Evolutionary conservation across 371 early-diverging fungal species (phyloP).

Genomic region (Mucor irregularis): DNA sequence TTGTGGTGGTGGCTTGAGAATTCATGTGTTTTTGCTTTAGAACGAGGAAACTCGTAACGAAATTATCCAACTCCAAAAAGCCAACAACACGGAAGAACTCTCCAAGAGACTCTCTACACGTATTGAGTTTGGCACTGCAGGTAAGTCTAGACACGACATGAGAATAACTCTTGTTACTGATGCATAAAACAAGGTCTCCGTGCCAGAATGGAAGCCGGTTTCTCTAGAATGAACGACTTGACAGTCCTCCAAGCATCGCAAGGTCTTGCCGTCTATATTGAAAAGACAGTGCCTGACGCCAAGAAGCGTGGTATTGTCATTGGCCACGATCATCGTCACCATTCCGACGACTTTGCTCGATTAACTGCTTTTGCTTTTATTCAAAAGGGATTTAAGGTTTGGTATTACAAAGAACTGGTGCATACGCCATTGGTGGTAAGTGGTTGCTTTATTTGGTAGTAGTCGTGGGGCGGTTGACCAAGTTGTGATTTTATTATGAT

Average conservation of each 20-base stretch:
- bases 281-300: constrained; percentile 56
- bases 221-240: constrained; percentile 91
- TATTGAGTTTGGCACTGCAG: constrained; percentile 92
- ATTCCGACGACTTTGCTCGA: constrained; percentile 82
- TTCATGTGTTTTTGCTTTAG: constrained; percentile 26
- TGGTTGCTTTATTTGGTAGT: too few species aligned
- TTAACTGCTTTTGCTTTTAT: constrained; percentile 88
- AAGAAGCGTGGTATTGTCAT: constrained; percentile 82
- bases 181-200: constrained; percentile 66
- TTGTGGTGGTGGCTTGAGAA: too few species aligned
- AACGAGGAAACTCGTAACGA: constrained; percentile 70
- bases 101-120: constrained; percentile 68
- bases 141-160: constrained; percentile 25
- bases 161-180: neutral
- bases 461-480: too few species aligned
- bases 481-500: neutral
- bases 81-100: constrained; percentile 58
- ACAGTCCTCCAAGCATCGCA: constrained; percentile 92
- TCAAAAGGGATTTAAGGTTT: constrained; percentile 80
- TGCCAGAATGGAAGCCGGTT: constrained; percentile 96
- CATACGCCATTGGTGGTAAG: constrained; percentile 87
- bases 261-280: constrained; percentile 64
- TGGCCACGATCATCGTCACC: constrained; percentile 94
- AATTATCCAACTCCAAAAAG: constrained; percentile 55
- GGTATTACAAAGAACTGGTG: constrained; percentile 73